Percentiles rank a stretch among this genome's conserved stretches.
These are phyloP conservation scores for Ormosia semicastrata DNA, from an alignment of 306 rosid genomes.

Conservation along the genomic window DNA sequence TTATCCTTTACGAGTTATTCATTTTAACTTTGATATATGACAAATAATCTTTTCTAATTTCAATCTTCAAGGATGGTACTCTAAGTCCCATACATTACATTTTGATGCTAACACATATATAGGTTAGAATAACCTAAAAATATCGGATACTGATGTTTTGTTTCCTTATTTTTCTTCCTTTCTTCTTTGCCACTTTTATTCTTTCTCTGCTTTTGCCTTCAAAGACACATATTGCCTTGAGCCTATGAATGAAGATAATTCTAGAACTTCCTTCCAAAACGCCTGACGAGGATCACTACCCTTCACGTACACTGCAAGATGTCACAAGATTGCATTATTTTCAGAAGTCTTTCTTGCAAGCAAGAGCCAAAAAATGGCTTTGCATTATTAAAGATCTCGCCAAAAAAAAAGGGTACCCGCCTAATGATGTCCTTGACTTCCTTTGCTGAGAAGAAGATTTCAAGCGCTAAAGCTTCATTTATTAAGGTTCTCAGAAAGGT, in stretches of 20 bases:
- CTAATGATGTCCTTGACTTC: neutral
- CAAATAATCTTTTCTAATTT: too few relatives aligned
- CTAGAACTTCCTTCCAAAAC: conserved; percentile 11
- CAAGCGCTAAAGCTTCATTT: neutral
- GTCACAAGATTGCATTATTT: neutral
- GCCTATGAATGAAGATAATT: neutral
- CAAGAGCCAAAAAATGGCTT: conserved; percentile 24
- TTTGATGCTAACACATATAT: too few relatives aligned
- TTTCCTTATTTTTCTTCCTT: neutral
- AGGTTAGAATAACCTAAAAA: too few relatives aligned
- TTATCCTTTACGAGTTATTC: too few relatives aligned
- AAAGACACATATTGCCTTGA: neutral
- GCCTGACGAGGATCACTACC: neutral
- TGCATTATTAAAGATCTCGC: conserved; percentile 9
- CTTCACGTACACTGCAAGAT: conserved; percentile 57
- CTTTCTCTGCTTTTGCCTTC: neutral
- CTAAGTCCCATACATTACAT: too few relatives aligned
- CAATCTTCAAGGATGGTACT: too few relatives aligned
- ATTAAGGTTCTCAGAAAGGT: neutral
- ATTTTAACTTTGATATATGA: too few relatives aligned
- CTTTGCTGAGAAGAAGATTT: neutral
- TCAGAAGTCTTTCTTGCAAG: conserved; percentile 42
- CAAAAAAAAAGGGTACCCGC: neutral
- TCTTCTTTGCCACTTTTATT: neutral
- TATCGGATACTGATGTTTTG: neutral